Conservation (phyloP, 208 protist species). For the Borovskyia barvae region DNA sequence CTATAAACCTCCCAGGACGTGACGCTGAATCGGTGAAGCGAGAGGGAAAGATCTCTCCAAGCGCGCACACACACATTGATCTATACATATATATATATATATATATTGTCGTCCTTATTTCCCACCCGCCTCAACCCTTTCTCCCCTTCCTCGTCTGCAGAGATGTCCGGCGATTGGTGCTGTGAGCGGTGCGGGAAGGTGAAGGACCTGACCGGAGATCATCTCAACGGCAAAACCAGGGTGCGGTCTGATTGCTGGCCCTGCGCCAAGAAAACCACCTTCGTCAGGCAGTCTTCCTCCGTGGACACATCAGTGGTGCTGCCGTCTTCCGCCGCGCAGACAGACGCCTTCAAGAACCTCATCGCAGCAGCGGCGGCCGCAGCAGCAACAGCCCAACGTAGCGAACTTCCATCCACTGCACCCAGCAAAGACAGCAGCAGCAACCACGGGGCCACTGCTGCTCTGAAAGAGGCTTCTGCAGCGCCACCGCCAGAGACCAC, state of each 20-base stretch:
- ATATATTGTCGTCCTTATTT: too few relatives aligned
- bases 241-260: slow-evolving; percentile 59
- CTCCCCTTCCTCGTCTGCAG: too few relatives aligned
- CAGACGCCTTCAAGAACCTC: not conserved
- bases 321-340: not conserved
- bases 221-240: slow-evolving; percentile 36
- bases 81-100: too few relatives aligned
- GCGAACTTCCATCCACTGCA: not conserved
- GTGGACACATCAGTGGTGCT: slow-evolving; percentile 22
- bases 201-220: slow-evolving; percentile 40
- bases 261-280: slow-evolving; percentile 45
- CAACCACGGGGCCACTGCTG: too few relatives aligned
- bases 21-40: too few relatives aligned
- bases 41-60: too few relatives aligned
- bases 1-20: too few relatives aligned
- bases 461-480: too few relatives aligned
- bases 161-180: slow-evolving; percentile 24
- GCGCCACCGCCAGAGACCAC: too few relatives aligned
- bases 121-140: too few relatives aligned
- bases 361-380: not conserved
- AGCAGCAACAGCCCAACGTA: not conserved
- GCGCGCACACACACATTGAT: too few relatives aligned
- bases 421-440: too few relatives aligned
- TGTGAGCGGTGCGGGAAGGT: slow-evolving; percentile 44
- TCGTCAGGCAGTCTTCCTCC: slow-evolving; percentile 31